Conservation (phyloP, 805 yeast genomes). For the Candida peoriensis region DNA sequence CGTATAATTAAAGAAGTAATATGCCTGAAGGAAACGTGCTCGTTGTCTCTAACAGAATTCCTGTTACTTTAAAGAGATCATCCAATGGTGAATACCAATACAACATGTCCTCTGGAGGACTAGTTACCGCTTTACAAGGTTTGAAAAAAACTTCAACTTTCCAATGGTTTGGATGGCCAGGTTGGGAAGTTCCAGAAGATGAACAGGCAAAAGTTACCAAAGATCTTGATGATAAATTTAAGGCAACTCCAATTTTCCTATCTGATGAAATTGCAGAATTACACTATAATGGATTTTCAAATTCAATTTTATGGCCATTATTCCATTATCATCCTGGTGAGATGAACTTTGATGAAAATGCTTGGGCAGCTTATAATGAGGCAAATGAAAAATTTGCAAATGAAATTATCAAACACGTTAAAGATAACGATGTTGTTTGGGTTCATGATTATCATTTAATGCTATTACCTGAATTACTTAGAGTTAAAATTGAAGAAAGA, state of each 20-base stretch:
- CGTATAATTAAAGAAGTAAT: no score
- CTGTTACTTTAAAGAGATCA: slow-evolving; percentile 79
- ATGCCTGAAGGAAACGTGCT: slow-evolving; percentile 50
- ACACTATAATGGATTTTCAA: slow-evolving; percentile 94
- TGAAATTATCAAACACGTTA: slow-evolving; percentile 60
- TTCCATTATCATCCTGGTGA: slow-evolving; percentile 99
- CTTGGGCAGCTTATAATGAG: slow-evolving; percentile 96
- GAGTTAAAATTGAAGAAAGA: slow-evolving; percentile 49
- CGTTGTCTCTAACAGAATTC: slow-evolving; percentile 91
- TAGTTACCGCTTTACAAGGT: slow-evolving; percentile 94
- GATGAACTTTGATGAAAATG: slow-evolving; percentile 94
- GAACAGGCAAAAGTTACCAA: slow-evolving; percentile 65
- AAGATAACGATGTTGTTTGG: slow-evolving; percentile 90
- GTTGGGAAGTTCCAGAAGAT: slow-evolving; percentile 73
- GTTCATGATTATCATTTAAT: slow-evolving; percentile 96
- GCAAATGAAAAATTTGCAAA: slow-evolving; percentile 83
- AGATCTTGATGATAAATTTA: slow-evolving; percentile 72
- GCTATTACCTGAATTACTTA: slow-evolving; percentile 86
- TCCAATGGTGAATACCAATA: slow-evolving; percentile 66
- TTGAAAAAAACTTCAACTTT: slow-evolving; percentile 75
- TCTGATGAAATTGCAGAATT: slow-evolving; percentile 89
- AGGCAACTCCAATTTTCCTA: slow-evolving; percentile 85
- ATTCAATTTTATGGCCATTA: slow-evolving; percentile 94
- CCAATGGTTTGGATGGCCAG: slow-evolving; percentile 99
- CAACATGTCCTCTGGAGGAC: slow-evolving; percentile 94